Evolutionary conservation across 495 filamentous ascomycete genomes (phyloP), one percentile per base, ranked within the genome.

Genomic region (Talaromyces proteolyticus): DNA sequence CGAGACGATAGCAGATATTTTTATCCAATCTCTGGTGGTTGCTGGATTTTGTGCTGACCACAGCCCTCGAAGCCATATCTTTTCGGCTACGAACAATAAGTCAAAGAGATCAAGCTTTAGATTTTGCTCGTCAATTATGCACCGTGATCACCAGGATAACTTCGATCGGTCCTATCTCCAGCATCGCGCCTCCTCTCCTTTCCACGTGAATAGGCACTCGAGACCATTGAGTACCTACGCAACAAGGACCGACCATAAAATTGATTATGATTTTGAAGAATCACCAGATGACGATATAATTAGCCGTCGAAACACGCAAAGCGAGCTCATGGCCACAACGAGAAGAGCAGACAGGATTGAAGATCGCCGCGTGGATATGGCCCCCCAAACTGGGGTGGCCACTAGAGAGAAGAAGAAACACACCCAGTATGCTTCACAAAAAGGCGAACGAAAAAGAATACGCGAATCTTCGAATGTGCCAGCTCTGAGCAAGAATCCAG

Each of bases 41-140:
- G 87, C 84, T 42, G 74, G 82, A 42, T 72, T 76, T 47, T 88
- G 85, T 57, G 67, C 66, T 53, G 69, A 77, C 20, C 84, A 87
- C 58, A 67, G 72, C 26, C 68, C 65, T 50, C 55, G 56, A 42
- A 50, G 51, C 40, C 63, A 65, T 17, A 17, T 12, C 36, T 17
- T 2, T 5, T 36, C 36, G n/a, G 20, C 18, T n/a, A 34, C 37
- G 23, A n/a, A 40, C 6, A 24, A 21, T 5, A 41, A 11, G 6
- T 23, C 34, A 29, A 14, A 24, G 12, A 5, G 19, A 40, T 40
- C 47, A 34, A 2, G 37, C 47, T 11, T 40, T 40, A 14, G 14
- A 14, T 14, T 34, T 25, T 17, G 8, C 18, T 22, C 34, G 5
- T 49, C 37, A 12, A 14, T 22, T 14, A 25, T 34, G 8, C 20